These are phyloP conservation scores for Cladosporium halotolerans DNA, from an alignment of 2,329 filamentous ascomycete genomes.

Conservation along the genomic window DNA sequence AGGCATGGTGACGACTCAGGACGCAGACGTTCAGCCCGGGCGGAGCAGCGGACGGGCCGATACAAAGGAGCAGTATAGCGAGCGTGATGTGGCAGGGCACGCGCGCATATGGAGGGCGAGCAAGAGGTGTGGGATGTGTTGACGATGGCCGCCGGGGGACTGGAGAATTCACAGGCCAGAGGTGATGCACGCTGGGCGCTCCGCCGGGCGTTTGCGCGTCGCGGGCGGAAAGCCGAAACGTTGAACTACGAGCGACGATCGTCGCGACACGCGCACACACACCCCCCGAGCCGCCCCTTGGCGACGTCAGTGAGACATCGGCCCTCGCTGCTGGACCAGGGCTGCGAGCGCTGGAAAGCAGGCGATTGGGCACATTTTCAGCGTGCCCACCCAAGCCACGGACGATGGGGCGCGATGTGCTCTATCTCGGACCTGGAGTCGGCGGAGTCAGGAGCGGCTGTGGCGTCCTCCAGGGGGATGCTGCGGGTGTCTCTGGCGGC, in stretches of 20 bases:
- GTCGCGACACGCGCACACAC: not conserved
- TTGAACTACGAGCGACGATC: not conserved
- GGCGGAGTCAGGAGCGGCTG: not conserved
- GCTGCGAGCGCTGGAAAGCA: not conserved
- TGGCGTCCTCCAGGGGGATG: not conserved
- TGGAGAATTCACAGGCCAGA: not conserved
- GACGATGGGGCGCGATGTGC: not conserved
- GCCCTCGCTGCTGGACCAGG: not conserved
- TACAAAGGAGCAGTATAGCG: not conserved
- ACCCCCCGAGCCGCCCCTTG: not conserved
- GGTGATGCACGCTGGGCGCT: not conserved
- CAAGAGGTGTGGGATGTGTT: not conserved
- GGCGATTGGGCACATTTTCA: not conserved
- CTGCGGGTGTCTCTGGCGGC: not conserved
- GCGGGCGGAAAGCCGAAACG: not conserved
- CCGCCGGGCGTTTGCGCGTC: not conserved
- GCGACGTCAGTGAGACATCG: not conserved
- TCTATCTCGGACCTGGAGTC: not conserved
- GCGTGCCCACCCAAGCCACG: not conserved
- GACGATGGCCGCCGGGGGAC: not conserved
- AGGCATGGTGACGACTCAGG: not conserved
- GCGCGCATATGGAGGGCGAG: not conserved
- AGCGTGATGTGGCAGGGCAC: not conserved
- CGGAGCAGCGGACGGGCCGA: not conserved
- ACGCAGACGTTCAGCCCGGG: not conserved